Conservation (phyloP, 1,284 basidiomycete species). For the Melampsora larici-populina region DNA sequence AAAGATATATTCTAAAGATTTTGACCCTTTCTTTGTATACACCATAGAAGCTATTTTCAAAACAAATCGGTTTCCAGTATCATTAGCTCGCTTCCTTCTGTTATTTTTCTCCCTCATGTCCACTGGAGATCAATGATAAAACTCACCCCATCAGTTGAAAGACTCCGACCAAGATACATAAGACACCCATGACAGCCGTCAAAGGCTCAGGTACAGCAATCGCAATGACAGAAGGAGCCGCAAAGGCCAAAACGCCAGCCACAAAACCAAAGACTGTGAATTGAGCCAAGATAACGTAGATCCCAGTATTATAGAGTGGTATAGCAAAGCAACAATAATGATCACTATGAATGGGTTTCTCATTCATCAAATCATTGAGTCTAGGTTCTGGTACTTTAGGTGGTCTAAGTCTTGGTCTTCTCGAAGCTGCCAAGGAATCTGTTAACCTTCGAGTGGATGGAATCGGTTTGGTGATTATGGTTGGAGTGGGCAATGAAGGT, state of each 20-base stretch:
- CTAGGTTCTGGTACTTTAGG: background rate
- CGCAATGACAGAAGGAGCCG: conserved; percentile 33
- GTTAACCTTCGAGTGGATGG: background rate
- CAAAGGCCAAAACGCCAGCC: conserved; percentile 25
- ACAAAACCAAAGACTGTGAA: conserved; percentile 41
- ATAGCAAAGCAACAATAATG: conserved; percentile 44
- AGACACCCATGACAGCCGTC: conserved; percentile 26
- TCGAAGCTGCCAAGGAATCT: too few relatives aligned
- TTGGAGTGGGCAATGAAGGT: background rate
- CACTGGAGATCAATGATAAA: background rate
- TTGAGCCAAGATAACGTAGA: conserved; percentile 38
- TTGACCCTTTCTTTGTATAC: conserved; percentile 38
- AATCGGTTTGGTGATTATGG: background rate
- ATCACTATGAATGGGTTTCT: conserved; percentile 11
- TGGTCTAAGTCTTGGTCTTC: background rate
- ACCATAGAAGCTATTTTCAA: conserved; percentile 28
- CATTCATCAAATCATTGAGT: conserved; percentile 2
- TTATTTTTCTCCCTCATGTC: too few relatives aligned
- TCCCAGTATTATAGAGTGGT: conserved; percentile 38
- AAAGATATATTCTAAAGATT: conserved; percentile 19
- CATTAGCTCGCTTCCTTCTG: background rate
- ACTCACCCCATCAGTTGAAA: conserved; percentile 33
- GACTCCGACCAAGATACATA: conserved; percentile 26
- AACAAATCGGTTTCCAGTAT: background rate
- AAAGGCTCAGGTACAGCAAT: conserved; percentile 10